A percentile compares a stretch with the other conserved stretches of the same genome.
Conservation (phyloP, 495 filamentous ascomycete genomes). For the Platismatia glauca region DNA sequence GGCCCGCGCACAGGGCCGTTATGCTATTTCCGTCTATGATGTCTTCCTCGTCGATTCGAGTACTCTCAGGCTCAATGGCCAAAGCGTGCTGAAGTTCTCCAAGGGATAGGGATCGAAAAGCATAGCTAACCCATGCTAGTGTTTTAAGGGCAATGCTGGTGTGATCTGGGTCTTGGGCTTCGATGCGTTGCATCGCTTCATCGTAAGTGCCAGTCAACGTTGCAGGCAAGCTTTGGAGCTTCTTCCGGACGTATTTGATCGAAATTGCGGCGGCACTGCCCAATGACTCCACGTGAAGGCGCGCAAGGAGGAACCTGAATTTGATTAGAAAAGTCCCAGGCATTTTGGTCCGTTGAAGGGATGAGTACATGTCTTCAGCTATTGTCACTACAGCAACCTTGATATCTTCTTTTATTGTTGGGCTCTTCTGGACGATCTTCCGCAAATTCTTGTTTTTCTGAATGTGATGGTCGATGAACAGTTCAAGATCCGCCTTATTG, state of each 20-base stretch:
- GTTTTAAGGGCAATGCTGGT: conserved; percentile 4
- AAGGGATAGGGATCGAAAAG: conserved; percentile 12
- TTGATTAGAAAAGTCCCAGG: background rate
- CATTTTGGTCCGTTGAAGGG: background rate
- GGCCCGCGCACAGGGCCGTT: conserved; percentile 39
- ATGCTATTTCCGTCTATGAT: conserved; percentile 33
- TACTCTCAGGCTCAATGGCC: conserved; percentile 7
- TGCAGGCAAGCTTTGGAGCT: conserved; percentile 6
- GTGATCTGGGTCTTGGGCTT: conserved; percentile 14
- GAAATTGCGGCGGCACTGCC: background rate
- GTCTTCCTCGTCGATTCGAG: conserved; percentile 32
- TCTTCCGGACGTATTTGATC: background rate
- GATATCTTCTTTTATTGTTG: background rate
- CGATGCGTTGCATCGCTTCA: conserved; percentile 23
- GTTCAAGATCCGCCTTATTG: background rate
- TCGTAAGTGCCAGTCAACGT: conserved; percentile 19
- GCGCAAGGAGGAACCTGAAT: conserved; percentile 12
- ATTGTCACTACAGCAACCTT: background rate
- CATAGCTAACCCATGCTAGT: conserved; percentile 20
- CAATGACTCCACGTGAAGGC: conserved; percentile 16
- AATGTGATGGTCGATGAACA: background rate
- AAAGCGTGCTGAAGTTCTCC: conserved; percentile 13
- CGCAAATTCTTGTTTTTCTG: background rate
- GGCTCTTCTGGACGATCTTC: background rate
- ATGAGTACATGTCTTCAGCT: background rate